phyloP scores from a whole-genome alignment of 495 filamentous ascomycete species.

The Aspergillus egyptiacus region DNA sequence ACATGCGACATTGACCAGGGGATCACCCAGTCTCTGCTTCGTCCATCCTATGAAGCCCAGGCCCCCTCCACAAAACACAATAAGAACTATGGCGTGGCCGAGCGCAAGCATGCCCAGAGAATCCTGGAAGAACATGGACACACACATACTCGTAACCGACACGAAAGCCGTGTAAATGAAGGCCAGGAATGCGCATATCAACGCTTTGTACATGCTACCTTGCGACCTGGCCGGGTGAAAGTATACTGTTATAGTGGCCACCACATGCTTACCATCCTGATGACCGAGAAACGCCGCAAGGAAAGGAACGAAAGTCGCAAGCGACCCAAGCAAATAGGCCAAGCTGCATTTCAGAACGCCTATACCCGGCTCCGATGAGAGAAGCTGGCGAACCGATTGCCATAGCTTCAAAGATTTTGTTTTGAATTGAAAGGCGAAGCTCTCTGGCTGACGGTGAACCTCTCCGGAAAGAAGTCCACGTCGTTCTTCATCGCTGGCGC shows the following conservation, averaged over 20 bases:
- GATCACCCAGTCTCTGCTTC: slow-evolving; percentile 80
- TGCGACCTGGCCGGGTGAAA: slow-evolving; percentile 91
- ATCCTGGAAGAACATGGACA: slow-evolving; percentile 68
- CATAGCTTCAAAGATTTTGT: slow-evolving; percentile 12
- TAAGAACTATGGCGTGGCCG: slow-evolving; percentile 74
- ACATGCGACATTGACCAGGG: slow-evolving; percentile 84
- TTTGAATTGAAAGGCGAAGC: slow-evolving; percentile 13
- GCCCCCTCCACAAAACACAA: slow-evolving; percentile 84
- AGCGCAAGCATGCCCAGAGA: slow-evolving; percentile 57
- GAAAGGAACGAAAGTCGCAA: slow-evolving; percentile 76
- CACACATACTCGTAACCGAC: slow-evolving; percentile 79
- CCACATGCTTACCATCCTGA: slow-evolving; percentile 94
- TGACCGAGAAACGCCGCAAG: slow-evolving; percentile 69
- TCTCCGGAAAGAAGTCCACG: slow-evolving; percentile 37
- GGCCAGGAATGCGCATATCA: slow-evolving; percentile 73
- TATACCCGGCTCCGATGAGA: slow-evolving; percentile 55
- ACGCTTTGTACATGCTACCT: slow-evolving; percentile 87
- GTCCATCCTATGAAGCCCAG: slow-evolving; percentile 89
- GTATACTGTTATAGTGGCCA: slow-evolving; percentile 87
- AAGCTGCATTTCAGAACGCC: slow-evolving; percentile 88
- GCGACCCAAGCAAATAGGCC: slow-evolving; percentile 81
- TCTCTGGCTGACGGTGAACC: slow-evolving; percentile 14
- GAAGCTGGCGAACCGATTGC: slow-evolving; percentile 30
- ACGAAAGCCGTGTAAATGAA: slow-evolving; percentile 78
- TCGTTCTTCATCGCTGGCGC: slow-evolving; percentile 29